Evolutionary conservation across 148 eudicot species (phyloP).

Genomic region (Cornus florida): DNA sequence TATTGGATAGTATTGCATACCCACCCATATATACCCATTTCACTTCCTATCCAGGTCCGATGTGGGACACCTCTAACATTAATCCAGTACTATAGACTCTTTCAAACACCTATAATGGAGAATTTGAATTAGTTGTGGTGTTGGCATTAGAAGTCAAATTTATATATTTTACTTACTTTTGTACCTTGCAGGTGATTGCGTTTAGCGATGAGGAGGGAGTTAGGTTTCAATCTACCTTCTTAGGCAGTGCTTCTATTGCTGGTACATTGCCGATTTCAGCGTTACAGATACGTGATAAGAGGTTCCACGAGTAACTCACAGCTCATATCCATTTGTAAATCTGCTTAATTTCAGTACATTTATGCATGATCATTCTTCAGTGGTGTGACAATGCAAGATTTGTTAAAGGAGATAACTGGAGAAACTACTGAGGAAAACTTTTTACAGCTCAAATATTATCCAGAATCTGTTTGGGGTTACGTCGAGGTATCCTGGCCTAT

Average conservation of each 20-base stretch:
- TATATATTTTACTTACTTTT: conserved; percentile 13
- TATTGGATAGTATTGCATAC: too few relatives aligned
- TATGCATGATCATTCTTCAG: conserved; percentile 41
- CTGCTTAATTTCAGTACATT: conserved; percentile 14
- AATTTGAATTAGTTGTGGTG: neutral
- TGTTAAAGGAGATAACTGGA: conserved; percentile 53
- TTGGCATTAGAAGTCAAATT: neutral
- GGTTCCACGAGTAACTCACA: conserved; percentile 41
- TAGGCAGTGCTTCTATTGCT: conserved; percentile 95
- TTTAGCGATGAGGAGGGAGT: conserved; percentile 98
- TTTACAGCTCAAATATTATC: conserved; percentile 66
- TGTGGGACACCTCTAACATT: too few relatives aligned
- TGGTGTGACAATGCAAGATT: conserved; percentile 73
- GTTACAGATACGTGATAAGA: conserved; percentile 71
- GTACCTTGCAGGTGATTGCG: conserved; percentile 73
- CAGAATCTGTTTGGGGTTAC: conserved; percentile 87
- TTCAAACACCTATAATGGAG: neutral
- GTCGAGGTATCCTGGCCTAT: conserved; percentile 61
- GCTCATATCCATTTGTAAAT: conserved; percentile 5
- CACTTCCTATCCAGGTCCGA: too few relatives aligned
- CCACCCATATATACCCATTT: too few relatives aligned
- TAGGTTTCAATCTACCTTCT: conserved; percentile 93
- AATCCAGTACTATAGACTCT: neutral
- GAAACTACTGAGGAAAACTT: conserved; percentile 64
- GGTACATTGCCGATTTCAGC: conserved; percentile 72